phyloP scores from a whole-genome alignment of 2,329 filamentous ascomycete genomes.

The Epichloe sp. region DNA sequence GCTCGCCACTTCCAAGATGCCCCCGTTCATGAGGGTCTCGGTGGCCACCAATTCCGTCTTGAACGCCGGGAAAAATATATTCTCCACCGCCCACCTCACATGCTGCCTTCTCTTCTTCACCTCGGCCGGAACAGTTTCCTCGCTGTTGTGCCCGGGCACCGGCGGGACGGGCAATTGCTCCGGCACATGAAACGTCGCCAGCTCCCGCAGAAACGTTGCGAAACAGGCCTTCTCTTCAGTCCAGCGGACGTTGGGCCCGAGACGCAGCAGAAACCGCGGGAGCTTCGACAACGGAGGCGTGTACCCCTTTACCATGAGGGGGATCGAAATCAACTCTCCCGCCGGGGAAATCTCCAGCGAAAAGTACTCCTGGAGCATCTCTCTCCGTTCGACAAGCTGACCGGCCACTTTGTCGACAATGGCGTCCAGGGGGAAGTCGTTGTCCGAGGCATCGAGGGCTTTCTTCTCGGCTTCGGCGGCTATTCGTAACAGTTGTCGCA shows the following conservation, averaged over 20 bases:
- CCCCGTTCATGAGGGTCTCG: constrained; percentile 56
- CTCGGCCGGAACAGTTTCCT: constrained; percentile 30
- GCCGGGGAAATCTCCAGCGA: constrained; percentile 66
- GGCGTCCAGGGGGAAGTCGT: constrained; percentile 51
- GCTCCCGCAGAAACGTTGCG: constrained; percentile 66
- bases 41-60: constrained; percentile 75
- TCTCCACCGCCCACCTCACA: constrained; percentile 64
- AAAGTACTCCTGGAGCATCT: constrained; percentile 92
- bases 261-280: constrained; percentile 71
- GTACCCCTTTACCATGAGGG: constrained; percentile 80
- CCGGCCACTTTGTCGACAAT: constrained; percentile 52
- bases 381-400: constrained; percentile 60
- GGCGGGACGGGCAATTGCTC: constrained; percentile 57
- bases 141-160: constrained; percentile 21
- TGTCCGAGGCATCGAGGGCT: constrained; percentile 24
- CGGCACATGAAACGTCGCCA: constrained; percentile 83
- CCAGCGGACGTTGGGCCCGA: constrained; percentile 87
- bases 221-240: constrained; percentile 75
- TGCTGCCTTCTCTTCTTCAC: constrained; percentile 50
- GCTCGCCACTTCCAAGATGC: constrained; percentile 76
- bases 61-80: constrained; percentile 82
- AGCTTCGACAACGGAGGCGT: constrained; percentile 75
- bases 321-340: constrained; percentile 67
- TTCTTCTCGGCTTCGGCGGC: constrained; percentile 59
- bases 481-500: constrained; percentile 58